phyloP scores from a whole-genome alignment of 192 early-diverging fungal genomes.

The Backusella liffmaniae region DNA sequence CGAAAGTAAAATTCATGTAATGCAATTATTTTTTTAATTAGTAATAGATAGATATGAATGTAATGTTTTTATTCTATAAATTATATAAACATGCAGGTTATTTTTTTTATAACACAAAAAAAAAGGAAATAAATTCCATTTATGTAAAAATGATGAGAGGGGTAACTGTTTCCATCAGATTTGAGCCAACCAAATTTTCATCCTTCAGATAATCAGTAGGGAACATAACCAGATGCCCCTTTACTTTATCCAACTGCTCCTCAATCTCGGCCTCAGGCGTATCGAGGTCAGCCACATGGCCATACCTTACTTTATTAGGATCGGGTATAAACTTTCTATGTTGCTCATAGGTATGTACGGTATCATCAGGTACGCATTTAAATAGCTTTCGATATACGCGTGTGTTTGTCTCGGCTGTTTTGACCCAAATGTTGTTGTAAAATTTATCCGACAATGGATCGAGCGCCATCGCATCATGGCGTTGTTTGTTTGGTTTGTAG shows the following conservation, averaged over 20 bases:
- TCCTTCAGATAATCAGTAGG: slow-evolving; percentile 43
- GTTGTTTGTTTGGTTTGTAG: slow-evolving; percentile 10
- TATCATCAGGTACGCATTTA: slow-evolving; percentile 80
- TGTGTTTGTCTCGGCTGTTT: slow-evolving; percentile 63
- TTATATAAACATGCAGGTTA: neutral
- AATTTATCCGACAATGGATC: slow-evolving; percentile 75
- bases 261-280: slow-evolving; percentile 28
- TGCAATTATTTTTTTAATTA: too few species aligned
- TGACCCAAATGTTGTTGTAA: slow-evolving; percentile 53
- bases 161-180: slow-evolving; percentile 41
- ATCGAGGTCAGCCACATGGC: slow-evolving; percentile 47
- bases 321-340: slow-evolving; percentile 47
- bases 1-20: too few species aligned
- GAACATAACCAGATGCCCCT: slow-evolving; percentile 53
- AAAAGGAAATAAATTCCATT: neutral
- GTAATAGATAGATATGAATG: too few species aligned
- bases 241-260: slow-evolving; percentile 35
- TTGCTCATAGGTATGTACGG: slow-evolving; percentile 53
- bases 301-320: slow-evolving; percentile 35
- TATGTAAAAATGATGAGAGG: slow-evolving; percentile 56
- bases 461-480: slow-evolving; percentile 40
- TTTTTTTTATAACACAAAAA: neutral
- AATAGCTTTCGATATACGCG: slow-evolving; percentile 70
- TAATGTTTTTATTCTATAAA: neutral
- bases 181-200: slow-evolving; percentile 45